Base-by-base conservation (phyloP, 805 yeast genomes). In the Kodamaea fukazawae region DNA sequence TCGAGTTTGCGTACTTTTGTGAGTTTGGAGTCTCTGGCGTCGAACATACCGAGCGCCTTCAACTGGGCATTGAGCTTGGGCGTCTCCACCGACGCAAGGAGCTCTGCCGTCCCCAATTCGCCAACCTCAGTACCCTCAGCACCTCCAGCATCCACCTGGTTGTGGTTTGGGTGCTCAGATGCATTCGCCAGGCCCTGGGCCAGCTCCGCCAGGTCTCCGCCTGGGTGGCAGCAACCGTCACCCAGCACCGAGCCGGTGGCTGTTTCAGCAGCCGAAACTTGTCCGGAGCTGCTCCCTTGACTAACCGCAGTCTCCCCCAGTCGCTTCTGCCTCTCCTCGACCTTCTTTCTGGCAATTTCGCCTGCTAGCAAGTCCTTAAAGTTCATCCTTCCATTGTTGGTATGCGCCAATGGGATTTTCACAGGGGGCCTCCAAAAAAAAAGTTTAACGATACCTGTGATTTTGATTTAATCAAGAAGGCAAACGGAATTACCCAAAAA, bases 331-430 rank as follows among this genome's bases (percentile, higher is more conserved):
- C 18, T 8, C 29, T n/a, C 25, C 41, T 42, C 36, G 26, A 54
- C 51, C 47, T 63, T 60, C 58, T 74, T 74, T 57, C 67, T 74
- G 5, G 58, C 61, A 14, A 78, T 78, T 54, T 79, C 83, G 18
- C 61, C 55, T 1, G 69, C 49, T 38, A 79, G 62, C 57, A 77
- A 46, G 28, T 63, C 60, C 9, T 75, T 63, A 43, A 77, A 70
- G 50, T 76, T 74, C 82, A 78, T 77, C 7, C 36, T 18, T 20
- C 8, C 23, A 20, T 20, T 20, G 23, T 20, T 20, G 23, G 8
- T 20, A 8, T 20, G 23, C 23, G 23, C 23, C 23, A 20, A 20
- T 20, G 8, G 23, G 23, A 20, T 20, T 23, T 22, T 32, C 27
- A 33, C 30, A 38, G 23, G 40, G 32, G 12, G 33, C 16, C 29